phyloP scores from a whole-genome alignment of 768 basidiomycete species.

The Lactifluus rugatus region DNA sequence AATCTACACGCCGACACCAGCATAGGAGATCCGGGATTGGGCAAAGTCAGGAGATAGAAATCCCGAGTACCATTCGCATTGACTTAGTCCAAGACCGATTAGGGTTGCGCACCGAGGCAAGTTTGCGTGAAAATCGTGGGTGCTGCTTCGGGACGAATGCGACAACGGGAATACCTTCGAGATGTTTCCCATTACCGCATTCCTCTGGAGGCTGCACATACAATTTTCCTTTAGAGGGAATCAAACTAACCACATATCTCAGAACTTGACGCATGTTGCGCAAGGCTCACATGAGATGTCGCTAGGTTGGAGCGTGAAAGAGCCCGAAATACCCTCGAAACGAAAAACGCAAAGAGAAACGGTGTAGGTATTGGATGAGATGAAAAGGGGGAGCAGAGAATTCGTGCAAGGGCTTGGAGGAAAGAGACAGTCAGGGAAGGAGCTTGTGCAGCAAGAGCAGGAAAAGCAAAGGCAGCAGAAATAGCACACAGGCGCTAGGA shows the following conservation, averaged over 20 bases:
- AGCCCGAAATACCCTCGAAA: not conserved
- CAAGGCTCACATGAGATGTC: not conserved
- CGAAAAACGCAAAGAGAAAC: no score
- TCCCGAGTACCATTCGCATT: no score
- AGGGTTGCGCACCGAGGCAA: not conserved
- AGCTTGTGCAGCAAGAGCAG: no score
- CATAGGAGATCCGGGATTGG: not conserved
- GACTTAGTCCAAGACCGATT: not conserved
- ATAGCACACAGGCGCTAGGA: no score
- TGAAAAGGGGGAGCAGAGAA: no score
- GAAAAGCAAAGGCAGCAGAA: no score
- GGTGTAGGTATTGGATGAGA: no score
- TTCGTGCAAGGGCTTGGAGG: no score
- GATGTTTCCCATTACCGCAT: not conserved
- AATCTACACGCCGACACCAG: not conserved
- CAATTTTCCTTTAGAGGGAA: not conserved
- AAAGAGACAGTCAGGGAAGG: no score
- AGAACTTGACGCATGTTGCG: not conserved
- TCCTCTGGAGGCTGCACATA: not conserved
- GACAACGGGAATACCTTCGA: not conserved
- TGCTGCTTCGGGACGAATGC: not conserved
- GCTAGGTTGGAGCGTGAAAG: not conserved
- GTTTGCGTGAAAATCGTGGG: not conserved
- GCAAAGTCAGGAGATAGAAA: no score
- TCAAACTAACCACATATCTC: not conserved